Evolutionary conservation across 1,139 yeast species (phyloP), one percentile per base, ranked within the genome.

Genomic region (Candida buenavistaensis): DNA sequence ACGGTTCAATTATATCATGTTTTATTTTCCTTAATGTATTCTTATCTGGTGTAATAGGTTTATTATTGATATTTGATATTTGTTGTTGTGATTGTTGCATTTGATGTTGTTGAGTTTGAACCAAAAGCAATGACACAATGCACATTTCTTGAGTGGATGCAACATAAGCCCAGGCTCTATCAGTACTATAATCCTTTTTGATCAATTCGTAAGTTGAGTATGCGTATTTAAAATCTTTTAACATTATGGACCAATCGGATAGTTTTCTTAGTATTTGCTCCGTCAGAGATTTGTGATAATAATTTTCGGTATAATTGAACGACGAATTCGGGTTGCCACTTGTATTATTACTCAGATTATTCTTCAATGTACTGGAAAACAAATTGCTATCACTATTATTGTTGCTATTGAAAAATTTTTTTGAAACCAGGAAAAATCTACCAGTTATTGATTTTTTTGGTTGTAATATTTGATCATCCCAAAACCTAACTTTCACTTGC

Each of bases 141-240:
- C 88, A 82, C 84, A 87, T 84, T 59, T 92, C 97, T 43, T 90
- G 92, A 8, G 86, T 72, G 0, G 95, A 81, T 0, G 97, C 96
- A 37, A 85, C 73, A 50, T 87, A 83, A 4, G 72, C 64, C 90
- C 95, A 87, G 1, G 95, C 89, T 57, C 82, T 84, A 49, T 85
- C 95, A 43, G 75, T 76, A 23, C 79, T 70, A 48, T 82, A 83
- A 54, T 90, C 97, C 48, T 85, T 83, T 44, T 82, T 82, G 25
- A 89, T 70, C 39, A 87, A 57, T 42, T 92, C 97, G 55, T 92
- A 92, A 1, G 90, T 82, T 2, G 86, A 71, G 52, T 85, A 83
- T 6, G 97, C 94, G 44, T 80, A 82, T 54, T 82, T 82, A 66
- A 85, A 92, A 59, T 92, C 97, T 30, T 90, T 78, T 15, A 90